A percentile compares a stretch with the other conserved stretches of the same genome.
Evolutionary conservation across 2,329 filamentous ascomycete genomes (phyloP).

Genomic region (Clarireedia sp.): DNA sequence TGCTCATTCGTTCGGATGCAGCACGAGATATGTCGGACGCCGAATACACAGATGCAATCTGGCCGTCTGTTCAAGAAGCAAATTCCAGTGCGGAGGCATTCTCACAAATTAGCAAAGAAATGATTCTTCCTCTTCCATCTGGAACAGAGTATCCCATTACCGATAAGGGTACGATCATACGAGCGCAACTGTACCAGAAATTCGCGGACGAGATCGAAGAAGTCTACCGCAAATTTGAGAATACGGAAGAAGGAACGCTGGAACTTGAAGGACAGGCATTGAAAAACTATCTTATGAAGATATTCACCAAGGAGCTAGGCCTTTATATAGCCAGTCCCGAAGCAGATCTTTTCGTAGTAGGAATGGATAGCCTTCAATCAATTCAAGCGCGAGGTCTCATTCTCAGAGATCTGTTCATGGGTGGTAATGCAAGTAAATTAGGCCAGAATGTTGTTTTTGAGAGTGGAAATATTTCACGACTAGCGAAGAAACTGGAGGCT

Average conservation of each 20-base stretch:
- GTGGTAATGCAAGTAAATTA: slow-evolving; percentile 33
- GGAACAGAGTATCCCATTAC: slow-evolving; percentile 37
- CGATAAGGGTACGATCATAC: slow-evolving; percentile 46
- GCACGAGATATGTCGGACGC: slow-evolving; percentile 33
- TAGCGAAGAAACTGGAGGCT: slow-evolving; percentile 38
- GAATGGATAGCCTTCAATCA: slow-evolving; percentile 50
- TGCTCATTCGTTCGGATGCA: slow-evolving; percentile 42
- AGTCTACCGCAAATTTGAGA: slow-evolving; percentile 28
- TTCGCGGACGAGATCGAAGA: slow-evolving; percentile 37
- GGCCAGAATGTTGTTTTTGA: slow-evolving; percentile 53
- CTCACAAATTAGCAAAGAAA: slow-evolving; percentile 41
- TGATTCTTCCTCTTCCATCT: slow-evolving; percentile 41
- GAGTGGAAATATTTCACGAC: slow-evolving; percentile 38
- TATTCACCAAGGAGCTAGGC: slow-evolving; percentile 3
- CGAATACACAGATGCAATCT: slow-evolving; percentile 40
- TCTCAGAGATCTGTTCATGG: slow-evolving; percentile 40
- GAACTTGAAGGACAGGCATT: slow-evolving; percentile 25
- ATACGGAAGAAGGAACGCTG: slow-evolving; percentile 12
- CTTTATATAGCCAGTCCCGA: slow-evolving; percentile 13
- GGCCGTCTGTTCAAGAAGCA: slow-evolving; percentile 42
- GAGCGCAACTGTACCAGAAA: slow-evolving; percentile 38
- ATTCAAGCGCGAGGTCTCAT: slow-evolving; percentile 46
- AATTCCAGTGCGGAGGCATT: slow-evolving; percentile 44
- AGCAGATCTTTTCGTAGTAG: slow-evolving; percentile 48
- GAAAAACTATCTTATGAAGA: slow-evolving; percentile 25